phyloP scores from a whole-genome alignment of 202 grass and related monocot species.

The Zoysia matrella region DNA sequence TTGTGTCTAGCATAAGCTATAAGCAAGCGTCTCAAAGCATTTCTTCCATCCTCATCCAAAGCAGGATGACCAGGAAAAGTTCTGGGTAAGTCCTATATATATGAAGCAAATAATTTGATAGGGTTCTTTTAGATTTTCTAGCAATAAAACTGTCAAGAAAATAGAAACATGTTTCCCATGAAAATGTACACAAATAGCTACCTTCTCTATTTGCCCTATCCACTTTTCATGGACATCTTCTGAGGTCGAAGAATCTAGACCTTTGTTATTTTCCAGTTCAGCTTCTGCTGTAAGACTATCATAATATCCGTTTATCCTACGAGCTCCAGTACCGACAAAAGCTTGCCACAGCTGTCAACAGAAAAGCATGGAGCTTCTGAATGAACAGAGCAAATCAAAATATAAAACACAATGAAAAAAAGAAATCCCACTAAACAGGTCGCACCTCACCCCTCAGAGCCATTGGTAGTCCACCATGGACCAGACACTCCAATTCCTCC shows the following conservation, averaged over 20 bases:
- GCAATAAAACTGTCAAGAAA: background rate
- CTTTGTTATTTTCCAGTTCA: no score
- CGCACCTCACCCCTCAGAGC: constrained; percentile 94
- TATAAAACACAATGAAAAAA: constrained; percentile 28
- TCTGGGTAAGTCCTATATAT: constrained; percentile 77
- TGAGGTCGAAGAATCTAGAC: no score
- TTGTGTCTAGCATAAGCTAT: no score
- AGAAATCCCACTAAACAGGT: constrained; percentile 1
- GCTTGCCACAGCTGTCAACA: no score
- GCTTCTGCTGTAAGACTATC: no score
- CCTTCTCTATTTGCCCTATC: no score
- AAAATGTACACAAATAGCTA: no score
- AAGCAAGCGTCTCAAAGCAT: constrained; percentile 67
- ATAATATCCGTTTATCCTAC: no score
- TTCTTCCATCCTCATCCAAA: constrained; percentile 52
- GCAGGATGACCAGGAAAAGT: constrained; percentile 59
- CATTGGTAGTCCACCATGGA: constrained; percentile 94
- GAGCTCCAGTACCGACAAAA: no score
- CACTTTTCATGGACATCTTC: no score
- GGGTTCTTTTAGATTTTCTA: constrained; percentile 31
- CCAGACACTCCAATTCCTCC: background rate
- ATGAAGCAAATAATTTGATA: constrained; percentile 32
- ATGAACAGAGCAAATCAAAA: no score
- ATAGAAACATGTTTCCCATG: background rate
- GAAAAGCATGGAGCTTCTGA: no score